Percentiles rank a stretch among this genome's conserved stretches.
phyloP scores from a whole-genome alignment of 495 filamentous ascomycete species.

The Penicillium canescens region DNA sequence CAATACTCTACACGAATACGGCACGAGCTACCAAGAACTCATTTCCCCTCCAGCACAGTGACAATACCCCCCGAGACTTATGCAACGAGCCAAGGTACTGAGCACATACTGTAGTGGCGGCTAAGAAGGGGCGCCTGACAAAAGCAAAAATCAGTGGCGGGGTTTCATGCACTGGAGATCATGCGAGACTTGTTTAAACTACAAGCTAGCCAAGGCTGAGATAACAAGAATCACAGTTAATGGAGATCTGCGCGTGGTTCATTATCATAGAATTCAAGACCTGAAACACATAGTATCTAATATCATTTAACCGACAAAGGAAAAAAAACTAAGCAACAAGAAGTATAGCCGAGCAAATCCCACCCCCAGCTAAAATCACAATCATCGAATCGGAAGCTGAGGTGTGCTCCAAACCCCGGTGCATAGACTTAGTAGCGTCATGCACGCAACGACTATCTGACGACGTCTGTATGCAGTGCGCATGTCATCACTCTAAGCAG shows the following conservation, averaged over 20 bases:
- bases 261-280: background rate
- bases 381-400: constrained; percentile 13
- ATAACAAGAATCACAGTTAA: no score
- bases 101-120: background rate
- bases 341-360: background rate
- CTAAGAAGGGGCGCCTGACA: no score
- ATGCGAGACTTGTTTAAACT: no score
- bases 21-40: background rate
- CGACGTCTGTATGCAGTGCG: constrained; percentile 5
- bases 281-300: no score
- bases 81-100: background rate
- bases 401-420: background rate
- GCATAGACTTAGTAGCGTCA: background rate
- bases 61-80: constrained; percentile 6
- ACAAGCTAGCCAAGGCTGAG: no score
- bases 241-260: no score
- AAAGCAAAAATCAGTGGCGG: no score
- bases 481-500: background rate
- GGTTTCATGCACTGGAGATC: no score
- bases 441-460: constrained; percentile 8
- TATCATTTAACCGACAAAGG: no score
- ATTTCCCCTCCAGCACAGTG: background rate
- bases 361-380: constrained; percentile 4
- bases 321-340: no score
- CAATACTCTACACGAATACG: background rate